Evolutionary conservation across 805 yeast species (phyloP), one percentile per base, ranked within the genome.

Genomic region (Kuraishia ogatae): DNA sequence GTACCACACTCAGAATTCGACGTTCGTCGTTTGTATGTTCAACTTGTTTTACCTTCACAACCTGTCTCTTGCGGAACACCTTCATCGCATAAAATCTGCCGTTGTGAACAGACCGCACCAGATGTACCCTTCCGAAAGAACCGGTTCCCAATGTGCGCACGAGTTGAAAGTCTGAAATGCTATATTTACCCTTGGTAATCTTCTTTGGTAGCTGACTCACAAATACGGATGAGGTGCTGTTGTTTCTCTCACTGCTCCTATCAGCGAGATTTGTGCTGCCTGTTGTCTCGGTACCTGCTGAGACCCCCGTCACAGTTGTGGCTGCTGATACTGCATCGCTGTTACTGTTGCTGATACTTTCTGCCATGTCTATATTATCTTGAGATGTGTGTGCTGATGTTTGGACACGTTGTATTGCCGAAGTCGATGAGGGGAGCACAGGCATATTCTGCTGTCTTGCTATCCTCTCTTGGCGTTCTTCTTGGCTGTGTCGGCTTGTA

Each of bases 11-110:
- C 47, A 81, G 68, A 81, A 81, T 81, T 60, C 84, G 69, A 55
- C 85, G 68, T 66, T 81, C 85, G 63, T 81, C 85, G 61, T 81
- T 81, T 20, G 85, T 81, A 64, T 81, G 85, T 64, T 81, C 85
- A 22, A 81, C 83, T 63, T 81, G 85, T 64, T 81, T 81, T 80
- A 80, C 79, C 60, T 77, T 79, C 13, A 81, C 80, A 52, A 81
- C 84, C 61, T 81, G 77, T 50, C 75, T 78, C 64, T 81, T 81
- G 60, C 80, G 78, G 62, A 81, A 71, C 10, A 80, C 82, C 61
- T 81, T 81, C 70, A 81, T 80, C 47, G 85, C 85, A 60, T 81
- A 81, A 62, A 75, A 81, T 49, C 85, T 67, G 20, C 83, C 83
- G 59, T 81, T 81, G 60, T 81, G 85, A 35, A 79, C 78, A 3